These are phyloP conservation scores for Madurella fahalii DNA, from an alignment of 2,329 filamentous ascomycete genomes.

Conservation along the genomic window DNA sequence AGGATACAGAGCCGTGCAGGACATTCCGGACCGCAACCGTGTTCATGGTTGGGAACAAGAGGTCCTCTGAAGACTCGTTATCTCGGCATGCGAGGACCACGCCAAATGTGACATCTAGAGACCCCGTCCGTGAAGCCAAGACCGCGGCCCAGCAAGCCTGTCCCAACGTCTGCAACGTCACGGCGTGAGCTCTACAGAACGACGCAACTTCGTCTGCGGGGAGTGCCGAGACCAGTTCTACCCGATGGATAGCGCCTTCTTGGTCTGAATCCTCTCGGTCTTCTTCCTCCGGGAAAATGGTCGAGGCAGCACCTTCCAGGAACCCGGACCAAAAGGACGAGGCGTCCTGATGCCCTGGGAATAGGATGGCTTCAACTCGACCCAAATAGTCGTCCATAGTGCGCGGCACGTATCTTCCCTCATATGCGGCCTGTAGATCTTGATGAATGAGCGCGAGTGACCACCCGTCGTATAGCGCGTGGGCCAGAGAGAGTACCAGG, in stretches of 20 bases:
- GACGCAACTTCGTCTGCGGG: constrained; percentile 39
- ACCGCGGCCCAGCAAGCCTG: constrained; percentile 73
- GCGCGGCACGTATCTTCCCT: constrained; percentile 38
- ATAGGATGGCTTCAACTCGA: constrained; percentile 52
- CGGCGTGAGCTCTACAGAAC: constrained; percentile 61
- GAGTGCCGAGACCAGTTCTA: constrained; percentile 44
- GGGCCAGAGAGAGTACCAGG: constrained; percentile 68
- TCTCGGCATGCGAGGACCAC: constrained; percentile 83
- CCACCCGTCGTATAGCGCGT: constrained; percentile 88
- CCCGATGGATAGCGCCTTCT: constrained; percentile 32
- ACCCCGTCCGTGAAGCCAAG: constrained; percentile 57
- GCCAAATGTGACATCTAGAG: constrained; percentile 76
- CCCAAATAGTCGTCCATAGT: constrained; percentile 41
- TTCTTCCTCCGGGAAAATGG: constrained; percentile 1
- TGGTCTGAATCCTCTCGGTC: not conserved
- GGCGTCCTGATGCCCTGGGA: constrained; percentile 40
- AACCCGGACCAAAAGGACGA: constrained; percentile 67
- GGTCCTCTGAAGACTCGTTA: constrained; percentile 58
- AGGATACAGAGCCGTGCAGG: constrained; percentile 61
- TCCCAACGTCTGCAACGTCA: constrained; percentile 74
- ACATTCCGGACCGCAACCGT: constrained; percentile 72
- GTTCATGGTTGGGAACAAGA: constrained; percentile 90
- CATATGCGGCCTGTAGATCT: constrained; percentile 65
- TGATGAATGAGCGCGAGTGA: constrained; percentile 71
- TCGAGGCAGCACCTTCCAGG: constrained; percentile 46